These are phyloP conservation scores for Brassica rapa DNA, from an alignment of 345 rosid species.

Conservation along the genomic window DNA sequence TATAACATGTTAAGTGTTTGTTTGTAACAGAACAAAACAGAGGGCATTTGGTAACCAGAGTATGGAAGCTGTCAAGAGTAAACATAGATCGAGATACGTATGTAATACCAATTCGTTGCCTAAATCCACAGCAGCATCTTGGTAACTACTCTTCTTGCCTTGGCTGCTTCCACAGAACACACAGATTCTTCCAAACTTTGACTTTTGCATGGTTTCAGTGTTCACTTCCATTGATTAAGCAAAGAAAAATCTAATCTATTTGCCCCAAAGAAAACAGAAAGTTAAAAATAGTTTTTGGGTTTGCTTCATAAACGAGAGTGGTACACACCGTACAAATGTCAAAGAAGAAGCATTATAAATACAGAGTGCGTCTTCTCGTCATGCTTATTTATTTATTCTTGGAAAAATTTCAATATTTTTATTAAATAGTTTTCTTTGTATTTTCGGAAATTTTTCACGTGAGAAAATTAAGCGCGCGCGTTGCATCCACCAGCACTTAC, in stretches of 20 bases:
- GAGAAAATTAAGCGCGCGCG: slow-evolving; percentile 56
- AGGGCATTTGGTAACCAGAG: slow-evolving; percentile 29
- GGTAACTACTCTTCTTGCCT: slow-evolving; percentile 68
- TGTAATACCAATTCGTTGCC: slow-evolving; percentile 71
- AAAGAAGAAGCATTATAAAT: slow-evolving; percentile 16
- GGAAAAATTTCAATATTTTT: no score
- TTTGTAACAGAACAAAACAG: neutral
- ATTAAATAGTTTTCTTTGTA: neutral
- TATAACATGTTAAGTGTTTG: neutral
- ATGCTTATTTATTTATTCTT: neutral
- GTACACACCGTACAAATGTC: slow-evolving; percentile 32
- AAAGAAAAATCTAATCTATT: neutral
- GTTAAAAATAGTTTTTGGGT: neutral
- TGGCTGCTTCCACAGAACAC: slow-evolving; percentile 91
- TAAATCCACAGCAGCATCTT: slow-evolving; percentile 77
- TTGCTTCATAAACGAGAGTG: slow-evolving; percentile 3
- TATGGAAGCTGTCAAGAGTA: neutral
- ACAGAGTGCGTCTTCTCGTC: slow-evolving; percentile 38
- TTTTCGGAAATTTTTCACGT: slow-evolving; percentile 48
- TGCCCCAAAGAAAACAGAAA: neutral
- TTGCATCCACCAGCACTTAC: slow-evolving; percentile 8
- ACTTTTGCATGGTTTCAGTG: slow-evolving; percentile 44
- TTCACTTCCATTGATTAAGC: slow-evolving; percentile 45
- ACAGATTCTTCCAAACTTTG: slow-evolving; percentile 68
- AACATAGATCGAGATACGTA: neutral